phyloP scores from a whole-genome alignment of 805 yeast species.

The Candida silvicultrix region DNA sequence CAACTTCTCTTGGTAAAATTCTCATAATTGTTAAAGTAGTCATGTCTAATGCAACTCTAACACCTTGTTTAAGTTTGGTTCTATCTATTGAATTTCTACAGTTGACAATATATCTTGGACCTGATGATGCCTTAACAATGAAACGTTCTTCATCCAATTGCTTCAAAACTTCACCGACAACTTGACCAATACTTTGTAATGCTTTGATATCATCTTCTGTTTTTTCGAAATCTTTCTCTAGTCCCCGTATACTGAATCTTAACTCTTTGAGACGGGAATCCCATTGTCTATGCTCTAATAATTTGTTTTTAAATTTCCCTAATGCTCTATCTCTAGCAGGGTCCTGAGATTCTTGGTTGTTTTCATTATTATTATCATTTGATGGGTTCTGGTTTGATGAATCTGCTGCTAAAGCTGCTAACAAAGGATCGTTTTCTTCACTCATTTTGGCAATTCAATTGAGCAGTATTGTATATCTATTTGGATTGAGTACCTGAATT shows the following conservation, averaged over 20 bases:
- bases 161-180: slow-evolving; percentile 94
- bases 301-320: slow-evolving; percentile 71
- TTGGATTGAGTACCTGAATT: not conserved
- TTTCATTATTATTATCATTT: slow-evolving; percentile 9
- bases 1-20: slow-evolving; percentile 94
- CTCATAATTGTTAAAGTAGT: slow-evolving; percentile 98
- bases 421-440: slow-evolving; percentile 71
- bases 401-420: slow-evolving; percentile 48
- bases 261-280: slow-evolving; percentile 84
- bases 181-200: slow-evolving; percentile 93
- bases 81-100: slow-evolving; percentile 90
- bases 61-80: slow-evolving; percentile 81
- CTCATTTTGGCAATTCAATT: slow-evolving; percentile 29
- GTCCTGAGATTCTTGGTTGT: slow-evolving; percentile 32
- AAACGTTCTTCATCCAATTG: slow-evolving; percentile 91
- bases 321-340: slow-evolving; percentile 76
- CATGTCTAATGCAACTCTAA: slow-evolving; percentile 94
- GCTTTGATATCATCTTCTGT: slow-evolving; percentile 98
- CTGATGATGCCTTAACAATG: slow-evolving; percentile 93
- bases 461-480: slow-evolving; percentile 48
- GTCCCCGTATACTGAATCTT: slow-evolving; percentile 73
- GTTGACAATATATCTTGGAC: slow-evolving; percentile 97
- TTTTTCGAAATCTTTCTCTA: slow-evolving; percentile 80
- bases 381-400: slow-evolving; percentile 1
- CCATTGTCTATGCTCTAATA: slow-evolving; percentile 91